Evolutionary conservation across 2,329 filamentous ascomycete species (phyloP).

Genomic region (Calonectria pauciramosa): DNA sequence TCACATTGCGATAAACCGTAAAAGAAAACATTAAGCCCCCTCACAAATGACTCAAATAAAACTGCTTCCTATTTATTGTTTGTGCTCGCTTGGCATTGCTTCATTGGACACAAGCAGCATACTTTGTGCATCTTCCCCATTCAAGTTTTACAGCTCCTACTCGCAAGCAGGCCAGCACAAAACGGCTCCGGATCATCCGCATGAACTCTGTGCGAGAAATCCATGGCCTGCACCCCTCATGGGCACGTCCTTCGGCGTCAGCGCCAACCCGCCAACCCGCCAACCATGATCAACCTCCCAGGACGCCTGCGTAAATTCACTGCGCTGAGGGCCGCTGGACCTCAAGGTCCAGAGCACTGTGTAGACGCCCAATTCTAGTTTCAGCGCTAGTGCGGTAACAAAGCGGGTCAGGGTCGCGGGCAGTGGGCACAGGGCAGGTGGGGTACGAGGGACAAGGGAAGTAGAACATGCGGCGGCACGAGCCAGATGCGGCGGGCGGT

Average conservation of each 20-base stretch:
- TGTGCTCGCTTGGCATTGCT: not conserved
- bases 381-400: constrained; percentile 19
- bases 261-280: not conserved
- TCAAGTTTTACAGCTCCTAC: not conserved
- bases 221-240: not conserved
- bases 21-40: not conserved
- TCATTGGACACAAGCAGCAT: not conserved
- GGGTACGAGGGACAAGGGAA: constrained; percentile 8
- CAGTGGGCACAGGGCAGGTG: constrained; percentile 15
- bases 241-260: not conserved
- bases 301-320: not conserved
- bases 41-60: not conserved
- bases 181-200: not conserved
- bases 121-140: not conserved
- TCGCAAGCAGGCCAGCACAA: not conserved
- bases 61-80: not conserved
- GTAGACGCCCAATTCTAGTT: not conserved
- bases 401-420: constrained; percentile 9
- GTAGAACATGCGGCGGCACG: constrained; percentile 23
- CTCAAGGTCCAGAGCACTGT: constrained; percentile 1
- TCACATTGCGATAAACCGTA: not conserved
- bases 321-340: not conserved
- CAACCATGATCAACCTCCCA: not conserved
- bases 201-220: not conserved
- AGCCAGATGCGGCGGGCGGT: constrained; percentile 45